Conservation (phyloP, 768 basidiomycete genomes). For the Auricularia auricula-judae region DNA sequence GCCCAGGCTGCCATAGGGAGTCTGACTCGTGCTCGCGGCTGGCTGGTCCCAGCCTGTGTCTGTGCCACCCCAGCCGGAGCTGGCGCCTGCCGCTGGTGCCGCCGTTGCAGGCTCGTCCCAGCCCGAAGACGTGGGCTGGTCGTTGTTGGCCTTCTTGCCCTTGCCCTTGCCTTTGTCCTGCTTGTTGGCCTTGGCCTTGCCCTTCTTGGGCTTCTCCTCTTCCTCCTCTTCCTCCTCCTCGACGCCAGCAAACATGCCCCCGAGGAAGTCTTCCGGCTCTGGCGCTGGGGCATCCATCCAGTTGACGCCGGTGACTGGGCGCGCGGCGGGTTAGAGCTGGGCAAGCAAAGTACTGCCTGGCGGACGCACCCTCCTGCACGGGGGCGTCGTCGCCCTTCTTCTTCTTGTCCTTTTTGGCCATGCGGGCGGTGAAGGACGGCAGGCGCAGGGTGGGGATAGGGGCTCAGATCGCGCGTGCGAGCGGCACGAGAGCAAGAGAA, state of each 20-base stretch:
- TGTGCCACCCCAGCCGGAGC: background rate
- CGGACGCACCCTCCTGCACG: background rate
- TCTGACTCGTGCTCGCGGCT: background rate
- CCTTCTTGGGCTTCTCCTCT: background rate
- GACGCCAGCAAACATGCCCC: background rate
- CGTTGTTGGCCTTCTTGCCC: background rate
- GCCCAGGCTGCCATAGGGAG: background rate
- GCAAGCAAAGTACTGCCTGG: background rate
- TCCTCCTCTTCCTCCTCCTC: background rate
- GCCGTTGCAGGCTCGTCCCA: background rate
- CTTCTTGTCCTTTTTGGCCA: background rate
- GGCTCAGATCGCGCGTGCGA: no score
- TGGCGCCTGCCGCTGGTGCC: no score
- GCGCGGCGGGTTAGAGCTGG: no score
- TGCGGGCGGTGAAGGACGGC: background rate
- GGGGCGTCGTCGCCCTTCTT: background rate
- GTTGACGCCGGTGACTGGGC: background rate
- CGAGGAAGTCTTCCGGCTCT: background rate
- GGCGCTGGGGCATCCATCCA: background rate
- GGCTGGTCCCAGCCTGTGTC: background rate
- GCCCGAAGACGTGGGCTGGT: background rate
- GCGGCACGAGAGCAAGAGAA: no score
- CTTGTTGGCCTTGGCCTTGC: background rate
- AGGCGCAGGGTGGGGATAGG: no score
- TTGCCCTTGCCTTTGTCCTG: background rate